Evolutionary conservation across 2,329 filamentous ascomycete species (phyloP).

Genomic region (Microdochium trichocladiopsis): DNA sequence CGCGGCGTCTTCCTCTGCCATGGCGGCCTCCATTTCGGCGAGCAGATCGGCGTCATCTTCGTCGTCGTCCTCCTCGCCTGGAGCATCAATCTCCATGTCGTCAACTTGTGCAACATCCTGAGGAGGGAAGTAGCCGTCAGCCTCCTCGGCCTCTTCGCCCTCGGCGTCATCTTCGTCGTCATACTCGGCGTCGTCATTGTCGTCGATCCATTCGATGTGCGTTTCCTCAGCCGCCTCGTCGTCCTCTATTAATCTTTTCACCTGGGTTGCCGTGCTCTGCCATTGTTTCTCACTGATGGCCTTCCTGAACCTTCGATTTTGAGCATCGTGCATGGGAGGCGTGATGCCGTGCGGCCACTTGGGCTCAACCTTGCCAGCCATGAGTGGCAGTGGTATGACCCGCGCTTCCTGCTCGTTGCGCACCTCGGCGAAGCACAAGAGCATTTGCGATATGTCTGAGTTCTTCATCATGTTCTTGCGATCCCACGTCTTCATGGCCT

Average conservation of each 20-base stretch:
- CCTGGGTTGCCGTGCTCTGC: constrained; percentile 74
- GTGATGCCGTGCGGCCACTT: constrained; percentile 83
- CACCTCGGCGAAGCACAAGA: constrained; percentile 67
- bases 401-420: constrained; percentile 59
- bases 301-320: constrained; percentile 77
- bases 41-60: constrained; percentile 50
- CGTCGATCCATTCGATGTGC: constrained; percentile 58
- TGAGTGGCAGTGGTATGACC: constrained; percentile 60
- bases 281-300: constrained; percentile 77
- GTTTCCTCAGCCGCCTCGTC: constrained; percentile 57
- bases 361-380: constrained; percentile 57
- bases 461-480: constrained; percentile 83
- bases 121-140: constrained; percentile 28
- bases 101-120: constrained; percentile 18
- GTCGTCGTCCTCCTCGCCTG: constrained; percentile 37
- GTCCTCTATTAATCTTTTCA: constrained; percentile 64
- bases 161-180: constrained; percentile 39
- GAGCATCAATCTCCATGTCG: constrained; percentile 25
- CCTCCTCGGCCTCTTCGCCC: constrained; percentile 33
- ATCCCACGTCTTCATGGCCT: constrained; percentile 92
- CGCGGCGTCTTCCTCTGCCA: constrained; percentile 16
- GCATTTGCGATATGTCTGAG: constrained; percentile 83
- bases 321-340: constrained; percentile 79
- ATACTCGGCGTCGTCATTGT: constrained; percentile 34
- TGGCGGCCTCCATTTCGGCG: constrained; percentile 32